These are phyloP conservation scores for Maudiozyma barnettii DNA, from an alignment of 805 yeast species.

Conservation along the genomic window DNA sequence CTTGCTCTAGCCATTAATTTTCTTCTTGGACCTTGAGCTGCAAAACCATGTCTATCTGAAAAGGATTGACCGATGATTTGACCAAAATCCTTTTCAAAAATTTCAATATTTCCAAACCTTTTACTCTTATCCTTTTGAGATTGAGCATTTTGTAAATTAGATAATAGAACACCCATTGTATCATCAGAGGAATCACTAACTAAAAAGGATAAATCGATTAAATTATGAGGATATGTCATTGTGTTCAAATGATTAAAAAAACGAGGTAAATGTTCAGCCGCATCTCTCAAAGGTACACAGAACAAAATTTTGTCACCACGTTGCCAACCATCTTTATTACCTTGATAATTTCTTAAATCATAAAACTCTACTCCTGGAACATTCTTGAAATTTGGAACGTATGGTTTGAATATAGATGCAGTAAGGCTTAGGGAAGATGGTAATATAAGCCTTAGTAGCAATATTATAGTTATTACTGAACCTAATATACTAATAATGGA, in stretches of 20 bases:
- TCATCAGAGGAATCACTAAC: constrained; percentile 87
- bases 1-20: constrained; percentile 93
- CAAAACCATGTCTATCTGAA: constrained; percentile 88
- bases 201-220: constrained; percentile 74
- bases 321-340: constrained; percentile 71
- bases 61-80: constrained; percentile 89
- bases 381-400: constrained; percentile 30
- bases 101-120: constrained; percentile 77
- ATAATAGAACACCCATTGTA: constrained; percentile 61
- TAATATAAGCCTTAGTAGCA: constrained; percentile 9
- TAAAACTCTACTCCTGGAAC: constrained; percentile 49
- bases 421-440: constrained; percentile 6
- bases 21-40: constrained; percentile 91
- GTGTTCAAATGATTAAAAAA: constrained; percentile 73
- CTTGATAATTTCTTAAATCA: constrained; percentile 59
- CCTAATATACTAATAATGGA: constrained; percentile 4
- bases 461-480: constrained; percentile 1
- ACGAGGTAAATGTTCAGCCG: constrained; percentile 82
- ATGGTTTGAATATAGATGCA: constrained; percentile 14
- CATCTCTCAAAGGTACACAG: constrained; percentile 87
- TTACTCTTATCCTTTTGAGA: constrained; percentile 47
- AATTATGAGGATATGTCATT: constrained; percentile 77
- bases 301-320: constrained; percentile 68
- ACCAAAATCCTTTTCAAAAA: constrained; percentile 87
- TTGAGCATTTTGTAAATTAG: constrained; percentile 54